A percentile compares a stretch with the other conserved stretches of the same genome.
phyloP scores from a whole-genome alignment of 345 rosid species.

The Gossypioides kirkii region DNA sequence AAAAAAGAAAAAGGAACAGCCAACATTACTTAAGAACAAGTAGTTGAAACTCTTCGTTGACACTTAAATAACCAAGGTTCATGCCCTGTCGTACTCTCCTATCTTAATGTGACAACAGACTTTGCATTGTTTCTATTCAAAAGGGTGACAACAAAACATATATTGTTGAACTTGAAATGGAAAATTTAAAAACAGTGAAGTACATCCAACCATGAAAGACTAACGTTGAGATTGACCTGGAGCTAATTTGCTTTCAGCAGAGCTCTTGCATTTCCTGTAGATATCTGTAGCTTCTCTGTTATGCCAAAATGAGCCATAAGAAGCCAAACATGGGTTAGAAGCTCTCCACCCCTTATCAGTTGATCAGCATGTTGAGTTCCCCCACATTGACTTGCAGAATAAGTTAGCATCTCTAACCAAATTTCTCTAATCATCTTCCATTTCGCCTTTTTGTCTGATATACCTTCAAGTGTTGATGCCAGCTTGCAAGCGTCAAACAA shows the following conservation, averaged over 20 bases:
- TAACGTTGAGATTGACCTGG: neutral
- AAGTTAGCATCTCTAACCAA: neutral
- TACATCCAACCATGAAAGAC: no score
- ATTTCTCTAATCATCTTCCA: neutral
- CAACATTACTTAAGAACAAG: no score
- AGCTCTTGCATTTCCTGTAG: constrained; percentile 39
- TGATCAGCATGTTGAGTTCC: constrained; percentile 31
- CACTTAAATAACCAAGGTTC: no score
- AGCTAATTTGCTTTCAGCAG: constrained; percentile 8
- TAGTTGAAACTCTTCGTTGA: no score
- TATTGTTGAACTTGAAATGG: no score
- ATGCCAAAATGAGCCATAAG: constrained; percentile 52
- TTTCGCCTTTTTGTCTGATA: neutral
- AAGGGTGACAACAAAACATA: no score
- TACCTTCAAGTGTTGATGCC: neutral
- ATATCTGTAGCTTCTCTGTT: constrained; percentile 35
- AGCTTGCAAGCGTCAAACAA: constrained; percentile 26
- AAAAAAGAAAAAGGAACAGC: no score
- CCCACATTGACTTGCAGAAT: neutral
- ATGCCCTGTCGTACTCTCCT: no score
- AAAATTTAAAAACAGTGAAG: no score
- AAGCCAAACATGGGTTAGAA: constrained; percentile 46
- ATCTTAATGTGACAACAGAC: no score
- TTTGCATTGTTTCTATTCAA: neutral
- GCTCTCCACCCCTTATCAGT: constrained; percentile 51